phyloP scores from a whole-genome alignment of 2,329 filamentous ascomycete species.

The Stachybotrys chartarum region DNA sequence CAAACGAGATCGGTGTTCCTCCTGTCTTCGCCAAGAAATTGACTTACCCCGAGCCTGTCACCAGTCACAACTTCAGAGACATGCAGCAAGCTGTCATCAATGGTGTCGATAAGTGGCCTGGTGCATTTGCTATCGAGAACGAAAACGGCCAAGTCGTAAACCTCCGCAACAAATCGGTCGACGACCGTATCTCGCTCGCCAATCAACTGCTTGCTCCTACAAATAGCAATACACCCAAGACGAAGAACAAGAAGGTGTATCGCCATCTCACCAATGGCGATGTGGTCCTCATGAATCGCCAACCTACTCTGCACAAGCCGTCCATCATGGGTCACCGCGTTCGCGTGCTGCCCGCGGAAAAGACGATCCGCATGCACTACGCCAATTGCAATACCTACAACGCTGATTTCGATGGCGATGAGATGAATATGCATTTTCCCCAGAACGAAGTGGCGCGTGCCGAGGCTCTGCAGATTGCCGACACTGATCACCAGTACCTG shows the following conservation, averaged over 20 bases:
- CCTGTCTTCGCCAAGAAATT: constrained; percentile 96
- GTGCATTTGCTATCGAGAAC: constrained; percentile 89
- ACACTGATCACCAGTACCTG: constrained; percentile 95
- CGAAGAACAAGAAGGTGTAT: constrained; percentile 91
- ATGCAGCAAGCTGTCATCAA: constrained; percentile 96
- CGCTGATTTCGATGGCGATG: constrained; percentile 97
- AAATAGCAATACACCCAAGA: constrained; percentile 63
- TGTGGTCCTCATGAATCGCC: constrained; percentile 96
- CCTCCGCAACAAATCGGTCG: constrained; percentile 75
- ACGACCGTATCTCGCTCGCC: constrained; percentile 82
- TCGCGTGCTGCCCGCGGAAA: constrained; percentile 84
- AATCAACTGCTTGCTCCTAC: constrained; percentile 89
- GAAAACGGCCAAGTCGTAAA: constrained; percentile 90
- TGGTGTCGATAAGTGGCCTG: constrained; percentile 87
- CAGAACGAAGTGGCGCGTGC: constrained; percentile 93
- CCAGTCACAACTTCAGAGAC: constrained; percentile 93
- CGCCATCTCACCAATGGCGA: constrained; percentile 94
- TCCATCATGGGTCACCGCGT: constrained; percentile 98
- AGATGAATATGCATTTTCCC: constrained; percentile 99
- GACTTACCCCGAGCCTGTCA: constrained; percentile 95
- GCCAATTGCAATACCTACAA: constrained; percentile 99
- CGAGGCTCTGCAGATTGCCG: constrained; percentile 86
- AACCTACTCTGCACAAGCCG: constrained; percentile 95
- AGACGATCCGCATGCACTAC: constrained; percentile 99
- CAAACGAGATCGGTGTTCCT: constrained; percentile 96